A percentile compares a stretch with the other conserved stretches of the same genome.
Conservation (phyloP, 2,329 filamentous ascomycete species). For the Calonectria leucothoes region DNA sequence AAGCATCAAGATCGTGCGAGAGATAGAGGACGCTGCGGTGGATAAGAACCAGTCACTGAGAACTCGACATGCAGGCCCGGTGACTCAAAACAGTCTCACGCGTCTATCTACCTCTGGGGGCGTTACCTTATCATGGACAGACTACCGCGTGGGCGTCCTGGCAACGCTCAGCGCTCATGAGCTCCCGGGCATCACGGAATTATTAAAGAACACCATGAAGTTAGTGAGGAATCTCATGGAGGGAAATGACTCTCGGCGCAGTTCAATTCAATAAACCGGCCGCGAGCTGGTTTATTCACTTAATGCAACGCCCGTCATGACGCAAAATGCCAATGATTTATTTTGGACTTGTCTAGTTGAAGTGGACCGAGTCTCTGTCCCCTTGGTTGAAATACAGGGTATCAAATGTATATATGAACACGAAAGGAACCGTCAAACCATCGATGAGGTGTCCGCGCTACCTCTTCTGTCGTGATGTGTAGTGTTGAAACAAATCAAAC, state of each 20-base stretch:
- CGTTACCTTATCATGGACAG: constrained; percentile 74
- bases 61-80: constrained; percentile 72
- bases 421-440: constrained; percentile 18
- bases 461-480: constrained; percentile 23
- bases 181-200: constrained; percentile 72
- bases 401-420: constrained; percentile 42
- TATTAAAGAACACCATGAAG: constrained; percentile 87
- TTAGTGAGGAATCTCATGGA: constrained; percentile 68
- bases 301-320: background rate
- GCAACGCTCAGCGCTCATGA: constrained; percentile 73
- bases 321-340: constrained; percentile 8
- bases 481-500: constrained; percentile 44
- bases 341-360: constrained; percentile 45
- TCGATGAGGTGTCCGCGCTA: background rate
- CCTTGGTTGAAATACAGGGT: constrained; percentile 51
- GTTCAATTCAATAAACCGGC: constrained; percentile 18
- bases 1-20: constrained; percentile 66
- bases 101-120: constrained; percentile 75
- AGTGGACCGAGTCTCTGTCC: constrained; percentile 39
- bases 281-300: background rate
- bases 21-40: constrained; percentile 67
- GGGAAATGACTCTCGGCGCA: constrained; percentile 37
- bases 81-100: constrained; percentile 74
- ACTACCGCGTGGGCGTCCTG: constrained; percentile 80
- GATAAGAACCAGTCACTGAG: constrained; percentile 53